A percentile compares a stretch with the other conserved stretches of the same genome.
phyloP scores from a whole-genome alignment of 129 eudicot species.

The Ambrosia trifida region DNA sequence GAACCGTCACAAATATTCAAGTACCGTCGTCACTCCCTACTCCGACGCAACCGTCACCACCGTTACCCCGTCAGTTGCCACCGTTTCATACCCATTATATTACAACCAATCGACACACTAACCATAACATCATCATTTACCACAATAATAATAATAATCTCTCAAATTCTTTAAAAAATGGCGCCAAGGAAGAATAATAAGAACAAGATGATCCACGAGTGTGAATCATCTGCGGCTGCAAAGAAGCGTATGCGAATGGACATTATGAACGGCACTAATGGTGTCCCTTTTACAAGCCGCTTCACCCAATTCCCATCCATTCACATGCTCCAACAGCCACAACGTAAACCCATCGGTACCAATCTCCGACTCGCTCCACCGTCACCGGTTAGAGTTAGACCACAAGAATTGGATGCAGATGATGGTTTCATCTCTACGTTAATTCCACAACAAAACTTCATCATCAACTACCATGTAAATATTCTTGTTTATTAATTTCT shows the following conservation, averaged over 20 bases:
- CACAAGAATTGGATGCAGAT: not conserved
- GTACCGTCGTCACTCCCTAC: conserved; percentile 21
- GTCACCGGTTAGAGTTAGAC: not conserved
- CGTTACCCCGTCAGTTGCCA: not conserved
- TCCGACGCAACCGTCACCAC: conserved; percentile 22
- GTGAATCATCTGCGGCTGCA: conserved; percentile 22
- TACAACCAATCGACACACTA: not conserved
- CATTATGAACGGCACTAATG: conserved; percentile 4
- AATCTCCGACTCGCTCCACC: conserved; percentile 29
- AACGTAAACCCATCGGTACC: conserved; percentile 15
- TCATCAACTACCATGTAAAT: conserved; percentile 23
- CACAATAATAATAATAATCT: not conserved
- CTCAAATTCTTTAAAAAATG: not conserved
- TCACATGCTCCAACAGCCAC: conserved; percentile 20
- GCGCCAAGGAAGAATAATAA: conserved; percentile 28
- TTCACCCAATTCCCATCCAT: conserved; percentile 30
- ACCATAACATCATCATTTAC: not conserved
- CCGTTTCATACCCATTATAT: conserved; percentile 16
- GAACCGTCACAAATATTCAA: conserved; percentile 25
- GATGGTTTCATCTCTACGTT: conserved; percentile 11
- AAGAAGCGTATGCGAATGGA: conserved; percentile 29
- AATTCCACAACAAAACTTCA: conserved; percentile 23
- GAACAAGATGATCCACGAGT: conserved; percentile 22
- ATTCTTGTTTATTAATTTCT: no score
- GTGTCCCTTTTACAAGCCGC: conserved; percentile 24